Percentiles rank a stretch among this genome's conserved stretches.
phyloP scores from a whole-genome alignment of 2,329 filamentous ascomycete species.

The Colletotrichum sp. region DNA sequence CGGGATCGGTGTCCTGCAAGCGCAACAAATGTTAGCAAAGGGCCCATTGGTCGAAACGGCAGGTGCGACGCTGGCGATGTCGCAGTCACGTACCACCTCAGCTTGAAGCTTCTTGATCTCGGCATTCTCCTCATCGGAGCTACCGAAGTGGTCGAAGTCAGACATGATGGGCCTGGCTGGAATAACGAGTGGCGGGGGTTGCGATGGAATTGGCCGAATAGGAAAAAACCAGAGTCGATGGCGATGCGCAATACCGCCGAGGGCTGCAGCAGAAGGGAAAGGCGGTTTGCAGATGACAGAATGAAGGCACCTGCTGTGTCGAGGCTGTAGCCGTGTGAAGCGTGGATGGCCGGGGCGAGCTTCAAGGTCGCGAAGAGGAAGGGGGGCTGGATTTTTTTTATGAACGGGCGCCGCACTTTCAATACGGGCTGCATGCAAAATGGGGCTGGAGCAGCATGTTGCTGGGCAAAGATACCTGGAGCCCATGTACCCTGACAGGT shows the following conservation, averaged over 20 bases:
- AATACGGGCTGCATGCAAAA: constrained; percentile 5
- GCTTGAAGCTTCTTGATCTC: constrained; percentile 80
- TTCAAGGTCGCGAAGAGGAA: constrained; percentile 14
- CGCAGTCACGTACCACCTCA: constrained; percentile 71
- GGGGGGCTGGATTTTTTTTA: constrained; percentile 22
- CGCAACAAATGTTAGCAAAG: background rate
- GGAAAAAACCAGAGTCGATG: background rate
- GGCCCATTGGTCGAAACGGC: background rate
- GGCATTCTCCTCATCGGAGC: constrained; percentile 79
- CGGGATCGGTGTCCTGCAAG: constrained; percentile 69
- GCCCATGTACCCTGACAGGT: constrained; percentile 12
- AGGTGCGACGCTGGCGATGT: background rate
- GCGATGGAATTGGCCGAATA: background rate
- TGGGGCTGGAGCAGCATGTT: constrained; percentile 17
- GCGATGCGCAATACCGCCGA: background rate
- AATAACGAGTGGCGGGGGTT: constrained; percentile 10
- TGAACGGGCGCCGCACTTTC: constrained; percentile 2
- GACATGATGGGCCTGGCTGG: constrained; percentile 55
- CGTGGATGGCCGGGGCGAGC: constrained; percentile 5
- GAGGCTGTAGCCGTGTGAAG: constrained; percentile 8
- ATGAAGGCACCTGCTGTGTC: constrained; percentile 1
- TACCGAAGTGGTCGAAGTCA: constrained; percentile 73
- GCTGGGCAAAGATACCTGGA: constrained; percentile 1
- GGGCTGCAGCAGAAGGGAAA: background rate
- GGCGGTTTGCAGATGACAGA: constrained; percentile 7